These are phyloP conservation scores for Sporothrix luriei DNA, from an alignment of 2,329 filamentous ascomycete genomes.

Conservation along the genomic window DNA sequence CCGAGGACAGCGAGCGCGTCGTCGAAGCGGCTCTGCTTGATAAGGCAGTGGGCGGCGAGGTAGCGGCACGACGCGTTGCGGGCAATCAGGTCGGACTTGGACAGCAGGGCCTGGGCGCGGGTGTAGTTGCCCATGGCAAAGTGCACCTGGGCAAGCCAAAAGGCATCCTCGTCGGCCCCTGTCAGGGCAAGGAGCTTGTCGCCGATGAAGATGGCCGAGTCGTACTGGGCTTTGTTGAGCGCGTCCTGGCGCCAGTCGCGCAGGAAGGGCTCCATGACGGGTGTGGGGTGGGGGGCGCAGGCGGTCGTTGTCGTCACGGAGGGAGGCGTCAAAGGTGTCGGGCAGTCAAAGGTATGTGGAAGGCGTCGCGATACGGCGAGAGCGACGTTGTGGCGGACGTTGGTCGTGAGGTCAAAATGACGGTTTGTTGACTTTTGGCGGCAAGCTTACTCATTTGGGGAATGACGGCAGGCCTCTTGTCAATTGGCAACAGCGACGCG, in stretches of 20 bases:
- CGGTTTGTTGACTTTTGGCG: slow-evolving; percentile 27
- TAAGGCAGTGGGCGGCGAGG: slow-evolving; percentile 88
- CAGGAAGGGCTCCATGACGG: slow-evolving; percentile 83
- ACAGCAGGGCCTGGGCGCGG: slow-evolving; percentile 82
- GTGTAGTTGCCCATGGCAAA: slow-evolving; percentile 95
- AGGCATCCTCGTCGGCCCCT: slow-evolving; percentile 89
- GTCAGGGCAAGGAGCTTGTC: slow-evolving; percentile 96
- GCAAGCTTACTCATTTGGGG: background rate
- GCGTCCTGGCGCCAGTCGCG: slow-evolving; percentile 95
- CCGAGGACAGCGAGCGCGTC: slow-evolving; percentile 85
- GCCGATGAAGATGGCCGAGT: slow-evolving; percentile 93
- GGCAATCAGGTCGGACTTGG: slow-evolving; percentile 77
- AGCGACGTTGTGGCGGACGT: background rate
- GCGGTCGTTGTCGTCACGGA: background rate
- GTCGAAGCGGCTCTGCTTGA: slow-evolving; percentile 87
- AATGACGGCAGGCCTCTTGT: slow-evolving; percentile 5
- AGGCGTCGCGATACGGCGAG: background rate
- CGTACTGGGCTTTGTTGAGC: slow-evolving; percentile 92
- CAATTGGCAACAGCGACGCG: slow-evolving; percentile 21
- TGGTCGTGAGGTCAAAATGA: background rate
- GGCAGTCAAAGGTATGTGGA: background rate
- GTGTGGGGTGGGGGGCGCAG: background rate
- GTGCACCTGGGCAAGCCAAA: slow-evolving; percentile 97
- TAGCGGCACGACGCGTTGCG: slow-evolving; percentile 88
- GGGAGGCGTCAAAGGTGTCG: no score